Evolutionary conservation across 1,284 basidiomycete species (phyloP).

Genomic region (Phaffia rhodozyma): DNA sequence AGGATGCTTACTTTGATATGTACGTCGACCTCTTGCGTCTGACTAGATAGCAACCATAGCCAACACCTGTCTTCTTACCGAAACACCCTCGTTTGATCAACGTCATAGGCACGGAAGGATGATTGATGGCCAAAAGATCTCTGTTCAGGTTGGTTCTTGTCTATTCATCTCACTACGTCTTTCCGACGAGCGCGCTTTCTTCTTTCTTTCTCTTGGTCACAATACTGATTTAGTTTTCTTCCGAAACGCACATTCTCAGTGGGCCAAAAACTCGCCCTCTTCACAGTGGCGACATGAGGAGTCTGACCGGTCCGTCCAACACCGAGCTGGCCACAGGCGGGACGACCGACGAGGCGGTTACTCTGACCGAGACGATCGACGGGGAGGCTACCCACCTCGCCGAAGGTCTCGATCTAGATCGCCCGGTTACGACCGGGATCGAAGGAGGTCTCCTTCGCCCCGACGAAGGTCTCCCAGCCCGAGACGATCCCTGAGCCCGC

Average conservation of each 20-base stretch:
- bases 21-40: no score
- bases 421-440: background rate
- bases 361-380: background rate
- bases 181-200: background rate
- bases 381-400: background rate
- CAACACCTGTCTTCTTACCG: background rate
- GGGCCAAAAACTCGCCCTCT: constrained; percentile 7
- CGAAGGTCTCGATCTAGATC: constrained; percentile 1
- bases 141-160: background rate
- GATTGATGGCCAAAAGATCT: constrained; percentile 7
- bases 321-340: no score
- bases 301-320: no score
- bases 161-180: no score
- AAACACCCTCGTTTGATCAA: background rate
- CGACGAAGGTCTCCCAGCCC: constrained; percentile 3
- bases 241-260: background rate
- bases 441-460: background rate
- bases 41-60: no score
- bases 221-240: background rate
- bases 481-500: background rate
- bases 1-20: constrained; percentile 15
- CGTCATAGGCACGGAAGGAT: background rate
- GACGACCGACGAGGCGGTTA: no score
- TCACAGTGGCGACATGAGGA: background rate
- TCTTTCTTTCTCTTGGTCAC: no score